Evolutionary conservation across 179 eudicot species (phyloP).

Genomic region (Beta corolliflora): DNA sequence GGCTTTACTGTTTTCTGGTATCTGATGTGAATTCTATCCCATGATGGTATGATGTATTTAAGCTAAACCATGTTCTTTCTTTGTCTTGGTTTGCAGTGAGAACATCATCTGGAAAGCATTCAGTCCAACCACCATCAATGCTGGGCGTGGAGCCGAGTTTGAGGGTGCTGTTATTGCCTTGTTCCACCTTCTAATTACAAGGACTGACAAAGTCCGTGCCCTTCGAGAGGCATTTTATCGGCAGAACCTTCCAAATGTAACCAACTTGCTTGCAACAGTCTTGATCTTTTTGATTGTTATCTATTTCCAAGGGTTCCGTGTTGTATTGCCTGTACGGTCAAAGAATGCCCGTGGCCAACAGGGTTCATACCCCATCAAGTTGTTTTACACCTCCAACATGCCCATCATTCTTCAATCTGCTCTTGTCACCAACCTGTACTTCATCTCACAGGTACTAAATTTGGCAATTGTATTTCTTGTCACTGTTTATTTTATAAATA

Average conservation of each 20-base stretch:
- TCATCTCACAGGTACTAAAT: conserved; percentile 68
- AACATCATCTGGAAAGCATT: conserved; percentile 91
- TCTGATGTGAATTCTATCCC: no score
- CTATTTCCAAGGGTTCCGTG: conserved; percentile 92
- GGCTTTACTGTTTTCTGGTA: no score
- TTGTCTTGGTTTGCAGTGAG: conserved; percentile 49
- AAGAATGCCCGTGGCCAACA: conserved; percentile 89
- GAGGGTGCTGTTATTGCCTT: conserved; percentile 87
- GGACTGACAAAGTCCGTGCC: conserved; percentile 80
- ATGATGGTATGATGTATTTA: neutral
- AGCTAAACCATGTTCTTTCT: conserved; percentile 9
- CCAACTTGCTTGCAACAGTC: conserved; percentile 75
- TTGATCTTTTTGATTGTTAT: conserved; percentile 77
- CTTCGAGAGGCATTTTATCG: conserved; percentile 81
- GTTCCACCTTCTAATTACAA: conserved; percentile 74
- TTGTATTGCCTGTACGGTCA: conserved; percentile 75
- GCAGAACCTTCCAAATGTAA: conserved; percentile 84
- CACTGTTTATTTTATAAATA: neutral
- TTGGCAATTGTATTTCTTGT: conserved; percentile 12
- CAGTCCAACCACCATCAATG: conserved; percentile 83
- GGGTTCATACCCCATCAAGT: conserved; percentile 80
- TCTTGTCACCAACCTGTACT: conserved; percentile 82
- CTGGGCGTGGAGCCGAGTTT: conserved; percentile 89
- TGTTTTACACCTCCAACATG: conserved; percentile 86
- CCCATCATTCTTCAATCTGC: conserved; percentile 88